Evolutionary conservation across 2,329 filamentous ascomycete species (phyloP), one percentile per base, ranked within the genome.

Genomic region (Emmonsia crescens): DNA sequence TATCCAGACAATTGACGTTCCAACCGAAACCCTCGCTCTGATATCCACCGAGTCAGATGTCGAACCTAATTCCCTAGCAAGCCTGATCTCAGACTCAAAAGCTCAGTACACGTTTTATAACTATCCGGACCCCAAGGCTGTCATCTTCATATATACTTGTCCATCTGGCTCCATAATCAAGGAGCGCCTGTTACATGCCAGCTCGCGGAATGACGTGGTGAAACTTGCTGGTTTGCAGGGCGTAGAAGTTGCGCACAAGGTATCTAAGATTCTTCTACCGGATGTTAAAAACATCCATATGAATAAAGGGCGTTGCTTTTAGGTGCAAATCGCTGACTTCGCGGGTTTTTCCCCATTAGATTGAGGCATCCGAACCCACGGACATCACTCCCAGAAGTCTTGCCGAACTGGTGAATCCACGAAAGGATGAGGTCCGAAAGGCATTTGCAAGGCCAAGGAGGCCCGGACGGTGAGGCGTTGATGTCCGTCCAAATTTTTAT

Each of bases 81-180:
- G 66, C 8, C 69, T 74, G 1, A 83, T 87, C 60, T 79, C 81
- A 16, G 62, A 74, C 12, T 76, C 76, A 46, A 81, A 84, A 65
- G 85, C 85, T 14, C 76, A 83, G 61, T 87, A 85, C 69, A 79
- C 79, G 4, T 85, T 86, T 68, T 87, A 85, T 72, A 78, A 80
- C 59, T 79, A 84, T 64, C 75, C 77, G 5, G 29, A 48, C 24
- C 24, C 38, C 9, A 21, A 29, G 8, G 56, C 24, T 46, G 40
- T 85, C 14, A 72, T 86, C 27, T 87, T 87, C 72, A 81, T 87
- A 62, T 86, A 85, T 69, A 85, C 84, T 24, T 87, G 85, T 70
- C 85, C 85, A 14, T 78, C 79, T 0, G 76, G 70, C 14, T 83
- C 82, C 16, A 84, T 83, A 71, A 83, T 87, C 70, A 86, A 84